These are phyloP conservation scores for Centrapalus pauciflorus DNA, from an alignment of 129 eudicot species.

Conservation along the genomic window DNA sequence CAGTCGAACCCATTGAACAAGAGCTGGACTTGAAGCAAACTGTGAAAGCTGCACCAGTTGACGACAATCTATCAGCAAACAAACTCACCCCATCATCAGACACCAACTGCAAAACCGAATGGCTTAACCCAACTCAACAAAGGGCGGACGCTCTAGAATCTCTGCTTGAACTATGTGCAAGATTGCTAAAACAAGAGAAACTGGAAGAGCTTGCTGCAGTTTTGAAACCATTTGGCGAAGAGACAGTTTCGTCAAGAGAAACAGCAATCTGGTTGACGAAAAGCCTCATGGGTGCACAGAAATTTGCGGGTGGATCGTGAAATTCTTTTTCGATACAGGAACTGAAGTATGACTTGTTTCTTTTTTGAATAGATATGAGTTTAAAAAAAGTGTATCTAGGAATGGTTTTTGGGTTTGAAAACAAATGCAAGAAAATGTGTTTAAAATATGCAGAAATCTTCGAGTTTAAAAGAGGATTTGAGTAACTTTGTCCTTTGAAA, in stretches of 20 bases:
- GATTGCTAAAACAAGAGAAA: slow-evolving; percentile 71
- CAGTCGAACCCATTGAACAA: slow-evolving; percentile 12
- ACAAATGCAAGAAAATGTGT: slow-evolving; percentile 17
- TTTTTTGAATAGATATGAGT: slow-evolving; percentile 6
- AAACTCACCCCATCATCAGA: slow-evolving; percentile 17
- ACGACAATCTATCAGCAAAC: slow-evolving; percentile 14
- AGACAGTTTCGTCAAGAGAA: slow-evolving; percentile 88
- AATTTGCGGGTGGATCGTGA: slow-evolving; percentile 39
- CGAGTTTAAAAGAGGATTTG: slow-evolving; percentile 19
- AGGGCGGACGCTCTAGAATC: slow-evolving; percentile 90
- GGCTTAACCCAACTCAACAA: slow-evolving; percentile 43
- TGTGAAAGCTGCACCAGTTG: slow-evolving; percentile 24
- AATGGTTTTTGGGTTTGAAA: slow-evolving; percentile 25
- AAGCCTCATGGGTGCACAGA: slow-evolving; percentile 70
- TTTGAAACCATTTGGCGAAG: slow-evolving; percentile 90
- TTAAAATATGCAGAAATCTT: no score
- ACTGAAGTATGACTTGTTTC: slow-evolving; percentile 1
- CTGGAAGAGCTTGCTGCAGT: slow-evolving; percentile 88
- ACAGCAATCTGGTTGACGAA: slow-evolving; percentile 97
- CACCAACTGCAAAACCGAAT: slow-evolving; percentile 31
- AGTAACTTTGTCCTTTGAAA: slow-evolving; percentile 22
- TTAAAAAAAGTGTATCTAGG: slow-evolving; percentile 15
- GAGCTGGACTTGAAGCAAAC: slow-evolving; percentile 16
- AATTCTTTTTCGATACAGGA: not conserved
- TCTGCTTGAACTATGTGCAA: slow-evolving; percentile 80